Base-by-base conservation (phyloP, 345 rosid genomes). In the Bruguiera gymnorhiza region DNA sequence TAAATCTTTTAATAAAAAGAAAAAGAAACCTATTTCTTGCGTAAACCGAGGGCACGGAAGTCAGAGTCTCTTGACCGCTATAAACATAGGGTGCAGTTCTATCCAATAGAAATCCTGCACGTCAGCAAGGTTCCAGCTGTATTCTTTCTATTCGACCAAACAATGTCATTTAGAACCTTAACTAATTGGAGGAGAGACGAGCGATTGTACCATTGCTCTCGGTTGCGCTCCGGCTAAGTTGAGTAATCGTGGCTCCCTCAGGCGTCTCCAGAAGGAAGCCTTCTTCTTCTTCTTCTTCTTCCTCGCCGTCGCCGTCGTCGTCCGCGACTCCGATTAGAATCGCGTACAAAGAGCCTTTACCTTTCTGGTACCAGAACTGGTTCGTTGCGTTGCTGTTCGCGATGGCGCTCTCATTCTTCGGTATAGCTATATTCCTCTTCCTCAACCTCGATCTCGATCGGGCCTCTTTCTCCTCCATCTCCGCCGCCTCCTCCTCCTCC, bases 351-450 rank as follows among this genome's bases (percentile, higher is more conserved):
- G 78, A 81, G 63, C 63, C 80, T 2, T 65, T 46, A 65, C 93
- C 96, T 24, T 90, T 90, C 73, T 90, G 96, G 96, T 92, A 83
- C 70, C 85, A 83, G 79, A 86, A 78, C 57, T 93, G 98, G 98
- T 93, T 93, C 77, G 83, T 93, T n/a, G 86, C 59, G 7, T 54
- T 89, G 16, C 89, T 93, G 2, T 86, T 93, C 64, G 46, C 76
- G 51, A 87, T 93, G 90, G 88, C 97, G 52, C 39, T 90, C 19
- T 89, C 87, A 39, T 89, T 89, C 77, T 83, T 93, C 72, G 79
- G 76, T 11, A 84, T 93, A 58, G 84, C 97, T 29, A 39, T 86
- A 62, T 89, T 90, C 82, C 83, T 93, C 73, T 85, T 83, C 81
- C 88, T 93, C 51, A 77, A 77, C 48, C 81, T 89, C 75, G 87